Conservation (phyloP, 176 grass and related monocot genomes). For the Alopecurus myosuroides region DNA sequence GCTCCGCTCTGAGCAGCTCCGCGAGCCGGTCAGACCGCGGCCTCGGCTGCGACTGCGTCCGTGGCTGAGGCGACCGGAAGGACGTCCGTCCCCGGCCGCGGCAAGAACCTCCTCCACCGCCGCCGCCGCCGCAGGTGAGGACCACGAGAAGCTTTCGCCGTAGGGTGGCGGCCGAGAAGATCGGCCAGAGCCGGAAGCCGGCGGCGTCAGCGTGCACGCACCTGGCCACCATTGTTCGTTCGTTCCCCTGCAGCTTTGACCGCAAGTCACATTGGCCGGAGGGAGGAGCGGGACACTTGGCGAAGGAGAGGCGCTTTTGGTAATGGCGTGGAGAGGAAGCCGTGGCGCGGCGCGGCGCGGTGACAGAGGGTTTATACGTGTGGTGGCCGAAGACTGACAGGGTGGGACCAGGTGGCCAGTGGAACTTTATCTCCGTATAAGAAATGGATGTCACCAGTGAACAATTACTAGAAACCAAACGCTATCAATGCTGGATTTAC, state of each 20-base stretch:
- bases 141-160: conserved; percentile 58
- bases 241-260: neutral
- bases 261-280: conserved; percentile 38
- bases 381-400: neutral
- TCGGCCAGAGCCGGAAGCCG: conserved; percentile 54
- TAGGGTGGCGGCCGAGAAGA: conserved; percentile 51
- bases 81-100: neutral
- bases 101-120: neutral
- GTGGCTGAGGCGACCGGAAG: conserved; percentile 23
- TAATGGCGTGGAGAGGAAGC: conserved; percentile 39
- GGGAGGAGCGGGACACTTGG: conserved; percentile 13
- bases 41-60: conserved; percentile 17
- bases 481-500: conserved; percentile 26
- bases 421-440: neutral
- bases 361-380: conserved; percentile 33
- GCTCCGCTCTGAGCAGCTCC: conserved; percentile 58
- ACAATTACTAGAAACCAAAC: neutral
- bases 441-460: neutral
- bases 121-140: conserved; percentile 44
- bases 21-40: conserved; percentile 50
- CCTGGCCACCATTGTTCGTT: conserved; percentile 21
- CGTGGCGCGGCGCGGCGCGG: conserved; percentile 21
- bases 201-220: conserved; percentile 32
- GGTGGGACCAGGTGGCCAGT: conserved; percentile 6
- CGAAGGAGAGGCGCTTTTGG: neutral